These are phyloP conservation scores for Luzula sylvatica DNA, from an alignment of 176 grass and related monocot genomes.

Conservation along the genomic window DNA sequence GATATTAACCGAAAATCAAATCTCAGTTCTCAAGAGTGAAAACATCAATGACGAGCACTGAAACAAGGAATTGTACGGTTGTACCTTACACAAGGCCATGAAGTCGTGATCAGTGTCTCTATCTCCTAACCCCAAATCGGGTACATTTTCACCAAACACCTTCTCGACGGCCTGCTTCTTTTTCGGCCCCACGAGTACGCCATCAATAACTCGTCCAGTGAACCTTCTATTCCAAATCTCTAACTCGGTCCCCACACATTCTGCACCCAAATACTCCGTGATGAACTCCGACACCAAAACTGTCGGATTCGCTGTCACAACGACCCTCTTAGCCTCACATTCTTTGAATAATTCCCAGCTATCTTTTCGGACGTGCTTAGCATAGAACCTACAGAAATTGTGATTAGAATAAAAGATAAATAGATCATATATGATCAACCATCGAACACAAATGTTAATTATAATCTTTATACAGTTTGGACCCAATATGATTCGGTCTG, in stretches of 20 bases:
- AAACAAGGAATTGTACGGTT: too few species aligned
- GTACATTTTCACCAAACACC: conserved; percentile 31
- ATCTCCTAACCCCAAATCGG: conserved; percentile 75
- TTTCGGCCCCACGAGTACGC: conserved; percentile 46
- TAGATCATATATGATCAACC: neutral
- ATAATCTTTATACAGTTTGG: too few species aligned
- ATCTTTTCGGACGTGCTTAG: conserved; percentile 64
- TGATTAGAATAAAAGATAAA: too few species aligned
- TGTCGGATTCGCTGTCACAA: conserved; percentile 63
- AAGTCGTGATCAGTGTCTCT: conserved; percentile 83
- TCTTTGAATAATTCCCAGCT: conserved; percentile 48
- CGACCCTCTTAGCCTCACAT: conserved; percentile 34
- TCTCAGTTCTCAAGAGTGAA: too few species aligned
- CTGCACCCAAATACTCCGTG: conserved; percentile 42
- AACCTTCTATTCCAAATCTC: conserved; percentile 26
- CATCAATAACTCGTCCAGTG: conserved; percentile 33
- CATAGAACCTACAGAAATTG: conserved; percentile 34
- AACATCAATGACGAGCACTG: too few species aligned
- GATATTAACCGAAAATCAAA: too few species aligned
- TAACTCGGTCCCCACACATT: conserved; percentile 65
- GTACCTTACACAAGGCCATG: conserved; percentile 91
- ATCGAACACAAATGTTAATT: too few species aligned
- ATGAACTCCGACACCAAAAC: conserved; percentile 65
- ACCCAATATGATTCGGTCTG: too few species aligned
- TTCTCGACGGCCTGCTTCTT: conserved; percentile 42